These are phyloP conservation scores for Chaetomiaceae sp. DNA, from an alignment of 2,329 filamentous ascomycete species.

Conservation along the genomic window DNA sequence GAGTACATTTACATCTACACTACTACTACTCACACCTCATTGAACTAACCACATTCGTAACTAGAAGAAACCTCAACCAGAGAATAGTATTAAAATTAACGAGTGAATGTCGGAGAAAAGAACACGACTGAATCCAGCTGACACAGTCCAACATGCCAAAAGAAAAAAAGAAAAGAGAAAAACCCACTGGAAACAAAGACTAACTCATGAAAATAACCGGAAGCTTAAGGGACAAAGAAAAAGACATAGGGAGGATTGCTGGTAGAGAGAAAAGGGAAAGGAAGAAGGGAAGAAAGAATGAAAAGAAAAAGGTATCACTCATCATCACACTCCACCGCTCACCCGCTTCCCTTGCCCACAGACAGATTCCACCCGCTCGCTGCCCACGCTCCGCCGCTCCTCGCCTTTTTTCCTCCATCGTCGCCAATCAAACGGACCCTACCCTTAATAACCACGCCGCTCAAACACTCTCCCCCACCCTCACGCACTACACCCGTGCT, in stretches of 20 bases:
- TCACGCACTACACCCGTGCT: too few species aligned
- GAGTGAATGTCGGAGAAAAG: background rate
- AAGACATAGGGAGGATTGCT: background rate
- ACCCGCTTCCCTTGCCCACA: background rate
- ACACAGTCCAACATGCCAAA: background rate
- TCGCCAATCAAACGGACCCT: too few species aligned
- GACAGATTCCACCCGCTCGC: too few species aligned
- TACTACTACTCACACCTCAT: background rate
- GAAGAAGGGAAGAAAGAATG: background rate
- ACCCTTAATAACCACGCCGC: too few species aligned
- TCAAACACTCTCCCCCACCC: too few species aligned
- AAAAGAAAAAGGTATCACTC: conserved; percentile 21
- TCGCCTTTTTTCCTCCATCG: too few species aligned
- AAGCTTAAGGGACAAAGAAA: background rate
- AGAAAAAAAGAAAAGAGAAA: background rate
- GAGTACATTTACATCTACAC: conserved; percentile 11
- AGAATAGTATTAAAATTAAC: conserved; percentile 6
- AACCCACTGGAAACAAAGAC: too few species aligned
- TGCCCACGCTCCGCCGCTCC: too few species aligned
- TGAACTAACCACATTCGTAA: background rate
- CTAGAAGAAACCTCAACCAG: background rate
- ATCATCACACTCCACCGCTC: conserved; percentile 5
- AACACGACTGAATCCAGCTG: background rate
- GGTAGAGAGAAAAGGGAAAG: too few species aligned
- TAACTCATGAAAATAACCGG: background rate